These are phyloP conservation scores for Xylaria hypoxylon DNA, from an alignment of 2,329 filamentous ascomycete species.

Conservation along the genomic window DNA sequence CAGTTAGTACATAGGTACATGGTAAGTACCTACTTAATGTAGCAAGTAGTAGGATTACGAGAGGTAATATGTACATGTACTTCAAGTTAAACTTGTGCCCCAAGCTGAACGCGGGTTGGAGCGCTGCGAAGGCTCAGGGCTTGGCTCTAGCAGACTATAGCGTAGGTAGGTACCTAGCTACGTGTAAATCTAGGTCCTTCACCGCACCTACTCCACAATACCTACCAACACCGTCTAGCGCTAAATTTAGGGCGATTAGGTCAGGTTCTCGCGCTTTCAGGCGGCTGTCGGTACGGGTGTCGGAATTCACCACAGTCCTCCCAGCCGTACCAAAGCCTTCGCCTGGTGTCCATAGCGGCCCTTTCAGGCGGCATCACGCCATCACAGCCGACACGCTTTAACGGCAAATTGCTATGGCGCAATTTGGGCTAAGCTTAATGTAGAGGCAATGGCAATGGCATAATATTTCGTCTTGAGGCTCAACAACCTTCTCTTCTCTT, in stretches of 20 bases:
- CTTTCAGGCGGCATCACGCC: constrained; percentile 35
- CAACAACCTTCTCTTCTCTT: constrained; percentile 40
- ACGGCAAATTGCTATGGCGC: constrained; percentile 43
- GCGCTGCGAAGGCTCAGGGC: no score
- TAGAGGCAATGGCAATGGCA: constrained; percentile 37
- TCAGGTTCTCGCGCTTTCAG: background rate
- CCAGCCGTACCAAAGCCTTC: constrained; percentile 12
- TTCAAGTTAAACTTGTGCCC: no score
- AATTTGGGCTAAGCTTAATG: constrained; percentile 49
- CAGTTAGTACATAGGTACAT: no score
- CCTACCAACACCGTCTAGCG: background rate
- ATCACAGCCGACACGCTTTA: constrained; percentile 29
- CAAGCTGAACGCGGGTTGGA: no score
- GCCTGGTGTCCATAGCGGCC: constrained; percentile 9
- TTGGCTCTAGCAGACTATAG: no score
- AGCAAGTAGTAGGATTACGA: no score
- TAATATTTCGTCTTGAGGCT: constrained; percentile 42
- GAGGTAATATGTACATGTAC: no score
- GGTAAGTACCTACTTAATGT: no score
- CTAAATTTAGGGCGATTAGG: background rate
- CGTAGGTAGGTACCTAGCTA: no score
- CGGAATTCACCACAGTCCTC: constrained; percentile 23
- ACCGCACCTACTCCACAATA: background rate
- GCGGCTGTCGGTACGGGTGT: constrained; percentile 36
- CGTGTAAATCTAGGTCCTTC: background rate